Evolutionary conservation across 2,329 filamentous ascomycete genomes (phyloP), one percentile per base, ranked within the genome.

Genomic region (Aspergillus sp.): DNA sequence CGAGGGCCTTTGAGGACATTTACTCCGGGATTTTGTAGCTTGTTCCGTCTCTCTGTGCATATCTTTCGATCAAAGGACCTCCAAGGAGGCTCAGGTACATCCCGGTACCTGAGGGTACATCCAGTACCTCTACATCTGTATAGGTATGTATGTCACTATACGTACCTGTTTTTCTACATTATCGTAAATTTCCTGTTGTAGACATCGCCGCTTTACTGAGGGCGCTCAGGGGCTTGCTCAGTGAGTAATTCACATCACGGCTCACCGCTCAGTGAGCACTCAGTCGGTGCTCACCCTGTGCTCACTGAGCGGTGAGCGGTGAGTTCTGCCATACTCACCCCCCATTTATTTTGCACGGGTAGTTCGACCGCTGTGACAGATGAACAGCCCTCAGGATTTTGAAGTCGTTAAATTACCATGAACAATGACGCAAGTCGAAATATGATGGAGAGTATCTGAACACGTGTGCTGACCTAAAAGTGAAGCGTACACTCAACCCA

Each of bases 271-370:
- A 54, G 26, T 42, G 18, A 54, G 52, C 12, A 24, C 5, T 54
- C 36, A 47, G 52, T 42, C 39, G 11, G 24, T 26, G 18, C 22
- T 51, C 16, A 51, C 12, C 10, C 46, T 49, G 46, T 49, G 52
- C 52, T 54, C 32, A 39, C 6, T 47, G n/a, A 53, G 29, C 18
- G 9, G 16, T 53, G 4, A 53, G 12, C 22, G 2, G 14, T 54
- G 24, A 42, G 18, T 39, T 47, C 52, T 54, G 39, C 45, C 5
- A 36, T 22, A 42, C 39, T 49, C 18, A 54, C 22, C 52, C 52
- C 51, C 39, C 31, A 55, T 56, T 24, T 56, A 49, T 50, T 56
- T 56, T 56, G 22, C 22, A 22, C 46, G 46, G 54, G 54, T 56
- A 56, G 45, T 56, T 56, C 54, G 32, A 56, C 46, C 7, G 24